Evolutionary conservation across 306 rosid genomes (phyloP).

Genomic region (Macrotyloma uniflorum): DNA sequence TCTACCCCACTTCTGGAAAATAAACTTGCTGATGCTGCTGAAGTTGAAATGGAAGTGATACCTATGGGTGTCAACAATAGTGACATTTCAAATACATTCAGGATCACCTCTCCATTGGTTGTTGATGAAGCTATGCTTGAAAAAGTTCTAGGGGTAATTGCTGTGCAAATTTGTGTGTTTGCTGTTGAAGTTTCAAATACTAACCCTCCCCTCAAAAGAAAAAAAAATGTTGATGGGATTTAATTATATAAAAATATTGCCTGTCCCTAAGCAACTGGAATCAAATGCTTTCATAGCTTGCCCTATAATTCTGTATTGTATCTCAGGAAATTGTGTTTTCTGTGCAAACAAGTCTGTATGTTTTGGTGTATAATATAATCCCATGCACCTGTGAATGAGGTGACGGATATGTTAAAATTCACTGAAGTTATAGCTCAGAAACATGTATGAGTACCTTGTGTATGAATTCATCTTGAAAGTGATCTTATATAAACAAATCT

Average conservation of each 20-base stretch:
- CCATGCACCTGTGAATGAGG: neutral
- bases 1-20: constrained; percentile 80
- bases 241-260: constrained; percentile 20
- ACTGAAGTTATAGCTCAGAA: constrained; percentile 16
- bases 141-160: constrained; percentile 95
- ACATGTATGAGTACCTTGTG: constrained; percentile 16
- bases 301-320: neutral
- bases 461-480: constrained; percentile 22
- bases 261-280: constrained; percentile 10
- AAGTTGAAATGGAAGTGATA: constrained; percentile 98
- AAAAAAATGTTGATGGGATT: neutral
- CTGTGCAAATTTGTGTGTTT: constrained; percentile 24
- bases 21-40: constrained; percentile 85
- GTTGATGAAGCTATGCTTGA: constrained; percentile 95
- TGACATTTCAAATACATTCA: constrained; percentile 76
- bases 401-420: constrained; percentile 12
- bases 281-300: constrained; percentile 4
- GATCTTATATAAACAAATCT: constrained; percentile 16
- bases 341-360: constrained; percentile 18
- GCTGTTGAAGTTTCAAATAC: constrained; percentile 13
- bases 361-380: constrained; percentile 13
- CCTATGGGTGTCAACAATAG: constrained; percentile 78
- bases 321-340: neutral
- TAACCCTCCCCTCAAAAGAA: neutral
- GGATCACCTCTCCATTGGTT: constrained; percentile 66